These are phyloP conservation scores for Phallus indusiatus DNA, from an alignment of 768 basidiomycete genomes.

Conservation along the genomic window DNA sequence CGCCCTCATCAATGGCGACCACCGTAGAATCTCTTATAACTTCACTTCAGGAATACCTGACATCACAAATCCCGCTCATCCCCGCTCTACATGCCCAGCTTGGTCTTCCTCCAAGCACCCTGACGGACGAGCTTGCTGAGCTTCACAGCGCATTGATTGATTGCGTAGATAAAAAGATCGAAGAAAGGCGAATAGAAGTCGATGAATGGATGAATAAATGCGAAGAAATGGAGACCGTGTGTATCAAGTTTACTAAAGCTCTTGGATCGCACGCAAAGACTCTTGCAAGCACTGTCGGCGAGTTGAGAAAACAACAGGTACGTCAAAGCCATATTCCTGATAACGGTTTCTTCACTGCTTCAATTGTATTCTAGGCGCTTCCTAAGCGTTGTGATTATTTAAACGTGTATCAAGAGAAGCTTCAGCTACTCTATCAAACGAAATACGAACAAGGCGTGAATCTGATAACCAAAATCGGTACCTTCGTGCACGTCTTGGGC, in stretches of 20 bases:
- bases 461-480: constrained; percentile 53
- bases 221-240: constrained; percentile 50
- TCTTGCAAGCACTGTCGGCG: constrained; percentile 52
- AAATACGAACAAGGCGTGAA: constrained; percentile 69
- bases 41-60: constrained; percentile 68
- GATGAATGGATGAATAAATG: constrained; percentile 64
- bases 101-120: constrained; percentile 67
- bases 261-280: constrained; percentile 66
- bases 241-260: constrained; percentile 55
- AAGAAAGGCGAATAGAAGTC: constrained; percentile 62
- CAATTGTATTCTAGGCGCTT: constrained; percentile 28
- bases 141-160: constrained; percentile 68
- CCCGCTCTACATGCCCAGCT: constrained; percentile 79
- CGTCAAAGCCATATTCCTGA: too few species aligned
- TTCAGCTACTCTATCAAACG: constrained; percentile 66
- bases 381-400: constrained; percentile 64
- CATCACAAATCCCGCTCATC: constrained; percentile 71
- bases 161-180: constrained; percentile 68
- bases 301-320: constrained; percentile 57
- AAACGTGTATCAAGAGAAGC: constrained; percentile 63
- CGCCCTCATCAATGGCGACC: constrained; percentile 4
- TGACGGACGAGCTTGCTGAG: constrained; percentile 68
- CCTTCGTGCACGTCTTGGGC: constrained; percentile 53
- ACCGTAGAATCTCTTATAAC: constrained; percentile 41
- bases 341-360: not conserved